Evolutionary conservation across 371 early-diverging fungal species (phyloP).

Genomic region (Mucor ambiguus): DNA sequence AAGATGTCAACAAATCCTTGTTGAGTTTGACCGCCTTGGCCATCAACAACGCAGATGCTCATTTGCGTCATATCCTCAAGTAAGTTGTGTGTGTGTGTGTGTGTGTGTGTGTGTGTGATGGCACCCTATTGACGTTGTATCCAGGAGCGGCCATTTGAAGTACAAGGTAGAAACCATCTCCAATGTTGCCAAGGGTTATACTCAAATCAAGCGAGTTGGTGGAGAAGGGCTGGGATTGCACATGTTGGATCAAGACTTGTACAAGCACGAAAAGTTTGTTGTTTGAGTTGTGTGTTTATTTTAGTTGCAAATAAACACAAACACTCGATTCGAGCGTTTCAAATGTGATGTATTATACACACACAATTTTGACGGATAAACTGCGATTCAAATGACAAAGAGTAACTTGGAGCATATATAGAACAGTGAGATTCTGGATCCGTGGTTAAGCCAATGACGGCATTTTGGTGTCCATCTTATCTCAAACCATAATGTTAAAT

Average conservation of each 20-base stretch:
- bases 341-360: background rate
- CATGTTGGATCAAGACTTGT: conserved; percentile 44
- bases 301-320: background rate
- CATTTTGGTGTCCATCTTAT: background rate
- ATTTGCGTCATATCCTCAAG: conserved; percentile 62
- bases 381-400: background rate
- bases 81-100: conserved; percentile 15
- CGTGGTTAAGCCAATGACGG: background rate
- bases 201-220: conserved; percentile 55
- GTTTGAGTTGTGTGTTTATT: background rate
- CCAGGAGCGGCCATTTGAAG: conserved; percentile 35
- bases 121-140: background rate
- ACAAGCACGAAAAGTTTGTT: conserved; percentile 29
- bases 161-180: conserved; percentile 52
- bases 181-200: conserved; percentile 48
- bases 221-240: conserved; percentile 58
- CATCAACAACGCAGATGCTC: conserved; percentile 53
- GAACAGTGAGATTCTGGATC: background rate
- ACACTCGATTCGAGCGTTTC: background rate
- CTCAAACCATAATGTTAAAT: background rate
- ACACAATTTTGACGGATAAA: background rate
- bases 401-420: background rate
- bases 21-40: conserved; percentile 57
- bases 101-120: background rate
- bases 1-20: conserved; percentile 64